phyloP scores from a whole-genome alignment of 2,329 filamentous ascomycete species.

The Dactylellina cionopaga region DNA sequence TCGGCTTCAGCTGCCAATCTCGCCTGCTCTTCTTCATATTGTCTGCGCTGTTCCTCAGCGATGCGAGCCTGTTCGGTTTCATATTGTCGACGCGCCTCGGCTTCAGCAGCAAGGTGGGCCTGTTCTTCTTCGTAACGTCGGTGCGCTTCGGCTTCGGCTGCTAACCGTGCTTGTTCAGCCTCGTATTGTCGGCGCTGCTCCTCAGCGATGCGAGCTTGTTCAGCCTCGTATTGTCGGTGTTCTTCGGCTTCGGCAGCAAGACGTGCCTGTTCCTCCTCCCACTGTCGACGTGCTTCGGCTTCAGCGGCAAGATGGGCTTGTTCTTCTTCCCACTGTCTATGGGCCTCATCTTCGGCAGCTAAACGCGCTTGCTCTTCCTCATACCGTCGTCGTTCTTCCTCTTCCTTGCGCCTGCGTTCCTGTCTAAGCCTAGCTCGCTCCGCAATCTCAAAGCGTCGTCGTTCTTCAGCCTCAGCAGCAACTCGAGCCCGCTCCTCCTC shows the following conservation, averaged over 20 bases:
- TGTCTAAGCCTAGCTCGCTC: conserved; percentile 33
- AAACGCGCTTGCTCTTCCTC: conserved; percentile 29
- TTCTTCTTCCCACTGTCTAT: conserved; percentile 13
- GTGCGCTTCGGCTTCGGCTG: conserved; percentile 7
- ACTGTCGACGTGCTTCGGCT: conserved; percentile 17
- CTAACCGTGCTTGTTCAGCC: conserved; percentile 7
- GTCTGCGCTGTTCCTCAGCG: conserved; percentile 16
- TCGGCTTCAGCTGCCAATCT: conserved; percentile 21
- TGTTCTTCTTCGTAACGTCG: conserved; percentile 17
- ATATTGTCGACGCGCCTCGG: conserved; percentile 17
- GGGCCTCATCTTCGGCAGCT: conserved; percentile 16
- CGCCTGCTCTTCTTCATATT: conserved; percentile 17
- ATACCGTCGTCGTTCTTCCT: conserved; percentile 14
- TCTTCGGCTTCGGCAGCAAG: conserved; percentile 25
- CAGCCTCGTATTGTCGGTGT: conserved; percentile 22
- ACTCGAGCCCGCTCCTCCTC: conserved; percentile 6
- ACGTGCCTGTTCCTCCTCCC: conserved; percentile 18
- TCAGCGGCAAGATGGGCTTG: conserved; percentile 17
- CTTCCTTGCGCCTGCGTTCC: conserved; percentile 35
- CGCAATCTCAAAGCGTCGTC: conserved; percentile 30
- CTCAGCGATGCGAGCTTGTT: conserved; percentile 25
- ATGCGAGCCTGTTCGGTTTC: conserved; percentile 26
- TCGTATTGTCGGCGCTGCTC: conserved; percentile 21
- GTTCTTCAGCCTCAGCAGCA: conserved; percentile 36
- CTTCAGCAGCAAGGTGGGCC: conserved; percentile 28